Conservation (phyloP, 805 yeast species). For the Barnettozyma vustinii region DNA sequence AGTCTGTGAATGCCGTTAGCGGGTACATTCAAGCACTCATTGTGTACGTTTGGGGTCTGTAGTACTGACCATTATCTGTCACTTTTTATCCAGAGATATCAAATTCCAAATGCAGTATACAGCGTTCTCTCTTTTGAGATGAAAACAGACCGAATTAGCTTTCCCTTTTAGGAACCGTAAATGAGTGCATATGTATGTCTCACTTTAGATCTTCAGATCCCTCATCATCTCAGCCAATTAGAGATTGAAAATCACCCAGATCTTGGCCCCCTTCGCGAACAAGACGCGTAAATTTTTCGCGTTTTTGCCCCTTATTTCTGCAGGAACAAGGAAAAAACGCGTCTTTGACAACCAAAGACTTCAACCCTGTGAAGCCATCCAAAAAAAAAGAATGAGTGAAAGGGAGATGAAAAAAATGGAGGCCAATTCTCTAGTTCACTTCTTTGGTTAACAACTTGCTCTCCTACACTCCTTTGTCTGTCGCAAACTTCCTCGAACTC, state of each 20-base stretch:
- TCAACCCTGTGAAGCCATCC: background rate
- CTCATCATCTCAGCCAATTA: background rate
- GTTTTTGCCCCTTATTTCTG: background rate
- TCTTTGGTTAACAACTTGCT: background rate
- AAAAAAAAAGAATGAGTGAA: background rate
- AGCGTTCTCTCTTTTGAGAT: background rate
- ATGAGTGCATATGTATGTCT: background rate
- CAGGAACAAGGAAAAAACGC: background rate
- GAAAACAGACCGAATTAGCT: background rate
- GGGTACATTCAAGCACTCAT: too few relatives aligned
- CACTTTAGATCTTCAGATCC: background rate
- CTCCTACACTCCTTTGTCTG: background rate
- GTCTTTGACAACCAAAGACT: background rate
- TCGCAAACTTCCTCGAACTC: background rate
- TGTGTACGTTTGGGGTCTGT: too few relatives aligned
- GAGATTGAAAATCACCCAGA: background rate
- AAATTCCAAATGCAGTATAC: background rate
- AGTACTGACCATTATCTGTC: too few relatives aligned
- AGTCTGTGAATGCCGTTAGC: too few relatives aligned
- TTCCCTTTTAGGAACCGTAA: background rate
- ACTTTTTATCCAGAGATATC: too few relatives aligned
- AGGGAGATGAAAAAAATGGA: background rate
- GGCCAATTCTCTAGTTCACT: background rate
- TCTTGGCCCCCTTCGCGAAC: background rate
- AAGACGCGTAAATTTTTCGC: slow-evolving; percentile 1